Conservation (phyloP, 208 protist species). For the Histomonas meleagridis region DNA sequence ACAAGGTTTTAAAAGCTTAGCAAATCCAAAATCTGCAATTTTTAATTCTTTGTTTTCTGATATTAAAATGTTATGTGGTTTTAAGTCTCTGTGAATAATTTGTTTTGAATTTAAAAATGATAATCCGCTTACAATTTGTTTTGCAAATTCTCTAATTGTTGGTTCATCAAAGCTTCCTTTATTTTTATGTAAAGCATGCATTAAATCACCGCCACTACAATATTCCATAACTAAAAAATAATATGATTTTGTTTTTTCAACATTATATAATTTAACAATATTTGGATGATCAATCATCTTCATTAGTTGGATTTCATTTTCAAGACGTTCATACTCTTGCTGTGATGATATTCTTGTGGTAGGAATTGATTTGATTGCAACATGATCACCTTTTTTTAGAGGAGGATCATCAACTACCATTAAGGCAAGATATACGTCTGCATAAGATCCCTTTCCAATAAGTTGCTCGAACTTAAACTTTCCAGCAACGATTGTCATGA, state of each 20-base stretch:
- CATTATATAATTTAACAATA: slow-evolving; percentile 51
- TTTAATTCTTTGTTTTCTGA: neutral
- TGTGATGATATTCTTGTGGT: neutral
- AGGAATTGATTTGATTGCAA: slow-evolving; percentile 34
- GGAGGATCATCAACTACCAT: neutral
- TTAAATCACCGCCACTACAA: neutral
- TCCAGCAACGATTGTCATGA: neutral
- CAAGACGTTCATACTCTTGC: slow-evolving; percentile 37
- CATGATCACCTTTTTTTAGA: neutral
- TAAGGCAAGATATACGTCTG: neutral
- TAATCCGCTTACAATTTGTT: slow-evolving; percentile 17
- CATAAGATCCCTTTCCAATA: neutral
- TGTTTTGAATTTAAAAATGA: neutral
- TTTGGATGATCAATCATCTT: slow-evolving; percentile 47
- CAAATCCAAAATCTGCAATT: slow-evolving; percentile 39
- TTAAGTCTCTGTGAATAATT: slow-evolving; percentile 35
- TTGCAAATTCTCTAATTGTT: neutral
- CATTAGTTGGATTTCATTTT: slow-evolving; percentile 47
- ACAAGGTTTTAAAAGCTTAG: neutral
- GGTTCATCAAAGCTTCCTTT: neutral
- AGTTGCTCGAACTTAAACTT: neutral
- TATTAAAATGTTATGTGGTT: slow-evolving; percentile 32
- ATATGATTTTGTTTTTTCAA: slow-evolving; percentile 38
- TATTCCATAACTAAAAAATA: slow-evolving; percentile 40
- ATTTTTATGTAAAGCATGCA: neutral